phyloP scores from a whole-genome alignment of 805 yeast species.

The Candida palmyrensis region DNA sequence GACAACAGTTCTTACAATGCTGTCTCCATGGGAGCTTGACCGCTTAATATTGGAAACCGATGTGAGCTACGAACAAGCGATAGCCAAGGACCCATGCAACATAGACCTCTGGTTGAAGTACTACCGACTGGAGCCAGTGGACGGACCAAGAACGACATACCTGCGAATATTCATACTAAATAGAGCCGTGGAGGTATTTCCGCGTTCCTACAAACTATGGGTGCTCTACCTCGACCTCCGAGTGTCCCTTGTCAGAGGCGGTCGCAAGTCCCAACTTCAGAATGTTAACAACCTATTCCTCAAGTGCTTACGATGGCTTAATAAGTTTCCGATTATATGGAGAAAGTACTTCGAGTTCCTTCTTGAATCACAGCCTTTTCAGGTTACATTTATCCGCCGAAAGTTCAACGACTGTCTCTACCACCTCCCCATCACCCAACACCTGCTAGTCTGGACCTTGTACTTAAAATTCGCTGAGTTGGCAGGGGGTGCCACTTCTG shows the following conservation, averaged over 20 bases:
- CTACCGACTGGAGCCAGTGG: slow-evolving; percentile 17
- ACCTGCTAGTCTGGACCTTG: slow-evolving; percentile 35
- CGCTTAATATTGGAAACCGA: slow-evolving; percentile 1
- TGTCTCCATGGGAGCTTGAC: slow-evolving; percentile 3
- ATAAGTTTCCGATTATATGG: slow-evolving; percentile 51
- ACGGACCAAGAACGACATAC: slow-evolving; percentile 13
- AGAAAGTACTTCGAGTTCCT: slow-evolving; percentile 42
- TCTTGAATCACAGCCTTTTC: slow-evolving; percentile 12
- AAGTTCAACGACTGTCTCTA: slow-evolving; percentile 48
- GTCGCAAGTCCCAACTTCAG: slow-evolving; percentile 23
- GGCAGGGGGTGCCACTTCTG: slow-evolving; percentile 38
- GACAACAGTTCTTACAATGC: background rate
- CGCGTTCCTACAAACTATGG: slow-evolving; percentile 54
- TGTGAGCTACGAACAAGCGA: slow-evolving; percentile 21
- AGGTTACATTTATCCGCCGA: slow-evolving; percentile 34
- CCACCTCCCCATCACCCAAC: slow-evolving; percentile 47
- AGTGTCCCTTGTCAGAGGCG: slow-evolving; percentile 17
- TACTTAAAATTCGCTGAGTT: slow-evolving; percentile 52
- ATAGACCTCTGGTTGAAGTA: slow-evolving; percentile 44
- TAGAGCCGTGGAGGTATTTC: slow-evolving; percentile 44
- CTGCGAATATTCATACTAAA: slow-evolving; percentile 43
- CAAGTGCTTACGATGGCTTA: slow-evolving; percentile 36
- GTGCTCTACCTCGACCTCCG: slow-evolving; percentile 41
- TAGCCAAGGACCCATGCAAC: slow-evolving; percentile 28
- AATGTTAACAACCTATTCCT: slow-evolving; percentile 43